Conservation (phyloP, 2,329 filamentous ascomycete species). For the Clarireedia hainanense region DNA sequence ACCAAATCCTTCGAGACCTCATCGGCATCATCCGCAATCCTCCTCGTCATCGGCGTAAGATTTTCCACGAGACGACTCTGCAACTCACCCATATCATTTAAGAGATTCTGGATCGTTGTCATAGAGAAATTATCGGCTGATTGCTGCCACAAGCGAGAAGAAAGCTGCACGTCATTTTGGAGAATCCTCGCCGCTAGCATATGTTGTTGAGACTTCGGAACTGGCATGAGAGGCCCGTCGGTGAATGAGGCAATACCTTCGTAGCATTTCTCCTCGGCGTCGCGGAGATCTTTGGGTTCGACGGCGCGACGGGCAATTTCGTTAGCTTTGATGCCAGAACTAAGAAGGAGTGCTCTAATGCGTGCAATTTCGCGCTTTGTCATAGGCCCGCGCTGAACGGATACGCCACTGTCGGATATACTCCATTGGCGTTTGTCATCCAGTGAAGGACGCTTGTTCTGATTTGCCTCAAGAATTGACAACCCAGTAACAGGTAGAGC, state of each 20-base stretch:
- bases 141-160: slow-evolving; percentile 41
- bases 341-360: slow-evolving; percentile 68
- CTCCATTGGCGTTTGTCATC: slow-evolving; percentile 40
- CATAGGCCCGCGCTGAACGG: slow-evolving; percentile 36
- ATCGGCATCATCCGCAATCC: slow-evolving; percentile 71
- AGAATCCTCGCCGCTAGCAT: slow-evolving; percentile 46
- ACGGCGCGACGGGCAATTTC: slow-evolving; percentile 62
- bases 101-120: slow-evolving; percentile 46
- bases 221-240: slow-evolving; percentile 8
- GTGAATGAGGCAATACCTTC: slow-evolving; percentile 20
- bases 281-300: slow-evolving; percentile 22
- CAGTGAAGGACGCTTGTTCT: slow-evolving; percentile 17
- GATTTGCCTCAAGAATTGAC: slow-evolving; percentile 31
- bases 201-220: slow-evolving; percentile 29
- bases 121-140: slow-evolving; percentile 51
- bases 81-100: slow-evolving; percentile 34
- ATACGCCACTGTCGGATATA: slow-evolving; percentile 37
- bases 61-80: slow-evolving; percentile 33
- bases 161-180: slow-evolving; percentile 38
- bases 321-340: slow-evolving; percentile 82
- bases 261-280: slow-evolving; percentile 13
- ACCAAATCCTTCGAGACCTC: slow-evolving; percentile 69
- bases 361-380: slow-evolving; percentile 71
- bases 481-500: slow-evolving; percentile 39
- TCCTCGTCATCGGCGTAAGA: slow-evolving; percentile 53